Evolutionary conservation across 495 filamentous ascomycete genomes (phyloP).

Genomic region (Astrothelium subdiscretum): DNA sequence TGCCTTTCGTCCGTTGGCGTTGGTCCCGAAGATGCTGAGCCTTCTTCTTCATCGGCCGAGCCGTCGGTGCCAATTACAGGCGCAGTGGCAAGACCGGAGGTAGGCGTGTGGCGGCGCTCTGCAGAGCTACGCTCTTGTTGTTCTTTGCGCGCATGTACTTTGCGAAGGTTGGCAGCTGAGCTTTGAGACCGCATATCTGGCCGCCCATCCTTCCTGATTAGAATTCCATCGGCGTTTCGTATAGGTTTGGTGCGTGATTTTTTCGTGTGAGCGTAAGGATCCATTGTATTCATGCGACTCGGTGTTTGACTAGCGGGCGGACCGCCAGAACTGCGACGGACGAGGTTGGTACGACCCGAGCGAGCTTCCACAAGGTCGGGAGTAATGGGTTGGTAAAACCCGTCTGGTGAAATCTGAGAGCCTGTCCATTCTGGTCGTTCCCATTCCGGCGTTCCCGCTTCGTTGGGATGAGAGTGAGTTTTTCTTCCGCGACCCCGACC

Average conservation of each 20-base stretch:
- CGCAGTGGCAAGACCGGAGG: conserved; percentile 4
- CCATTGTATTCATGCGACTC: conserved; percentile 4
- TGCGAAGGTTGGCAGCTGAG: conserved; percentile 29
- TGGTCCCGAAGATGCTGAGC: neutral
- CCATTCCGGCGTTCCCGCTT: conserved; percentile 25
- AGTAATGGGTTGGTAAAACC: conserved; percentile 18
- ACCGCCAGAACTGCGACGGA: neutral
- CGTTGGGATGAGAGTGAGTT: neutral
- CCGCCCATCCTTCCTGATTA: conserved; percentile 33
- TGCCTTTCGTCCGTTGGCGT: conserved; percentile 11
- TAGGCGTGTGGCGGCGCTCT: conserved; percentile 5
- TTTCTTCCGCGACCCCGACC: conserved; percentile 11
- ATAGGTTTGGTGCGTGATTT: conserved; percentile 30
- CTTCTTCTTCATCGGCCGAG: conserved; percentile 1
- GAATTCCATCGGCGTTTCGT: conserved; percentile 31
- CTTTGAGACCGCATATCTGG: conserved; percentile 32
- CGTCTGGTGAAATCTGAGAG: conserved; percentile 21
- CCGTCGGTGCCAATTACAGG: neutral
- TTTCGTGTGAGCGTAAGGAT: conserved; percentile 27
- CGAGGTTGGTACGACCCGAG: neutral
- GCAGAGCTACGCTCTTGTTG: conserved; percentile 7
- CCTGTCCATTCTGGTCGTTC: conserved; percentile 23
- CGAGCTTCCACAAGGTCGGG: neutral
- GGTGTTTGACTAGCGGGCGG: neutral
- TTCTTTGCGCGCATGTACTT: conserved; percentile 32